Conservation (phyloP, 1,284 basidiomycete genomes). For the Cryptococcus amylolentus region DNA sequence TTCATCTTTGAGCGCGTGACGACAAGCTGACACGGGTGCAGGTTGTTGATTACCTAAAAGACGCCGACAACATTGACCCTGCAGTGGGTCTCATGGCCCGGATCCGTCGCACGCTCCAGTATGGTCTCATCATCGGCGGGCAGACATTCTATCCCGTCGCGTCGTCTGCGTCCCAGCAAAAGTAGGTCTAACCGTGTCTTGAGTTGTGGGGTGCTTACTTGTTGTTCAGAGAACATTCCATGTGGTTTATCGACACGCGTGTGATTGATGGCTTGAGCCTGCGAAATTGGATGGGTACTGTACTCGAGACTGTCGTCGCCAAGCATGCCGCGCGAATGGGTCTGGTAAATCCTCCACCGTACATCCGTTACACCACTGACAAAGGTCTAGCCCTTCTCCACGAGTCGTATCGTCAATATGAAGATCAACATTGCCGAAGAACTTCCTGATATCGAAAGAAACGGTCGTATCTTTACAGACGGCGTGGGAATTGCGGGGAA, state of each 20-base stretch:
- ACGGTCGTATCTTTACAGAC: slow-evolving; percentile 44
- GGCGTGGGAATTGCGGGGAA: slow-evolving; percentile 42
- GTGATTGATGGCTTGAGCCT: slow-evolving; percentile 35
- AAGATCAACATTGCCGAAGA: slow-evolving; percentile 22
- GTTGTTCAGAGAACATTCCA: slow-evolving; percentile 43
- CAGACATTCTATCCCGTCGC: slow-evolving; percentile 39
- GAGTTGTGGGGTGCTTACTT: too few relatives aligned
- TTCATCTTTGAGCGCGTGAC: not conserved
- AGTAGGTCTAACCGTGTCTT: slow-evolving; percentile 19
- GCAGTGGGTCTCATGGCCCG: slow-evolving; percentile 44
- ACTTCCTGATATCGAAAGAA: slow-evolving; percentile 26
- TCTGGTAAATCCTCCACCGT: slow-evolving; percentile 22
- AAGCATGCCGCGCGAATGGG: slow-evolving; percentile 47
- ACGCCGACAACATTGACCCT: slow-evolving; percentile 24
- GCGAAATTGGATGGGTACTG: slow-evolving; percentile 39
- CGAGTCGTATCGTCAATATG: slow-evolving; percentile 35
- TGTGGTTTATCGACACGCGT: slow-evolving; percentile 45
- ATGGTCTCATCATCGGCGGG: slow-evolving; percentile 42
- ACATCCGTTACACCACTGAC: slow-evolving; percentile 1
- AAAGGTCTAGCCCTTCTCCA: slow-evolving; percentile 34
- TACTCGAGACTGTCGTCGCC: slow-evolving; percentile 46
- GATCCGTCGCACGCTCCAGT: slow-evolving; percentile 41
- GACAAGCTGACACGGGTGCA: slow-evolving; percentile 13
- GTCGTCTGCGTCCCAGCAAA: slow-evolving; percentile 44
- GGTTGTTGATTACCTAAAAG: slow-evolving; percentile 37